Conservation (phyloP, 2,329 filamentous ascomycete genomes). For the Botrytis fragariae region DNA sequence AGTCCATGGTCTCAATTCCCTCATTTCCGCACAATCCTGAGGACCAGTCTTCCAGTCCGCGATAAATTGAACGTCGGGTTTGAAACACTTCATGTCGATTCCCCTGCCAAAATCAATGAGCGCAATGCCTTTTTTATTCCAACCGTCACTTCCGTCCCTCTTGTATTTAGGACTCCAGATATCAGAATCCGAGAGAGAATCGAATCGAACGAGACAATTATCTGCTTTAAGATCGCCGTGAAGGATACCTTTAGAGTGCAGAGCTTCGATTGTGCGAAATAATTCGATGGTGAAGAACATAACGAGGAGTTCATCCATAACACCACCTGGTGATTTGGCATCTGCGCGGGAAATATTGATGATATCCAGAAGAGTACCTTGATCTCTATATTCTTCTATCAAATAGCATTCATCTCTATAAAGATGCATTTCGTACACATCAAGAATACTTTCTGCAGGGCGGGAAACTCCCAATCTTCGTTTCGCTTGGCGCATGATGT, state of each 20-base stretch:
- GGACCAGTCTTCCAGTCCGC: constrained; percentile 90
- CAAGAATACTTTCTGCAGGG: constrained; percentile 72
- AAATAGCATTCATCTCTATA: constrained; percentile 89
- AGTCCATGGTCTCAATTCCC: constrained; percentile 91
- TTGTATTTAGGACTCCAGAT: constrained; percentile 64
- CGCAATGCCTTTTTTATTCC: constrained; percentile 74
- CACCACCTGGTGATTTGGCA: constrained; percentile 52
- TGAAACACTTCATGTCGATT: constrained; percentile 89
- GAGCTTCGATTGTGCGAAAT: constrained; percentile 80
- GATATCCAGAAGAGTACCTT: constrained; percentile 92
- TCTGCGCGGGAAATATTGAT: constrained; percentile 82
- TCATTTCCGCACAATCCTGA: constrained; percentile 93
- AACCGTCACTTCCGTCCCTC: constrained; percentile 71
- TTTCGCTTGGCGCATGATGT: constrained; percentile 85
- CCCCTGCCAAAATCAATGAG: constrained; percentile 94
- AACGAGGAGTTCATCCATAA: constrained; percentile 85
- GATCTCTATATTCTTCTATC: constrained; percentile 79
- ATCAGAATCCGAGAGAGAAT: constrained; percentile 47
- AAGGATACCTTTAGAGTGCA: constrained; percentile 76
- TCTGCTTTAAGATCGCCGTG: constrained; percentile 96
- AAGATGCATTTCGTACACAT: constrained; percentile 86
- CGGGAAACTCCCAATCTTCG: constrained; percentile 72
- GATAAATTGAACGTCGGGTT: constrained; percentile 76
- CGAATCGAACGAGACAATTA: constrained; percentile 87
- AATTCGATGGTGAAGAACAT: constrained; percentile 97